A percentile compares a stretch with the other conserved stretches of the same genome.
Evolutionary conservation across 495 filamentous ascomycete species (phyloP).

Genomic region (Penicillium manginii): DNA sequence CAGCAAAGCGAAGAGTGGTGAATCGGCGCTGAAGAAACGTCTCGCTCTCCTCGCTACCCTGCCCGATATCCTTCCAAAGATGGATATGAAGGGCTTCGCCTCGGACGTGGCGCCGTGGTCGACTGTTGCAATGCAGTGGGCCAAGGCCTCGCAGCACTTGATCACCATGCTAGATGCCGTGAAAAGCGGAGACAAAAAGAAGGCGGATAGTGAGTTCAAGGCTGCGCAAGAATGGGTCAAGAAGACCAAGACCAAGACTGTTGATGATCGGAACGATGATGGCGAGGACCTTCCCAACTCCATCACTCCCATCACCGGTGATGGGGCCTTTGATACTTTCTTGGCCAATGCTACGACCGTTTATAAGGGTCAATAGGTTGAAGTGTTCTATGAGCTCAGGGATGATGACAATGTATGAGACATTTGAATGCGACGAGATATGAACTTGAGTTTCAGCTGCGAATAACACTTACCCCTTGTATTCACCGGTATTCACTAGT

Average conservation of each 20-base stretch:
- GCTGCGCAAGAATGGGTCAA: conserved; percentile 16
- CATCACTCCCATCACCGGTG: conserved; percentile 14
- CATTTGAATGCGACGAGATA: too few species aligned
- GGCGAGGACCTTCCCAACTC: conserved; percentile 18
- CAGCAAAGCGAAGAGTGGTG: neutral
- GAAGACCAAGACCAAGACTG: conserved; percentile 24
- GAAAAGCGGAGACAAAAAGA: conserved; percentile 7
- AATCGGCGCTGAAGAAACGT: conserved; percentile 2
- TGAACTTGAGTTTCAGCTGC: neutral
- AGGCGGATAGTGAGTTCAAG: conserved; percentile 16
- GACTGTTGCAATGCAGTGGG: conserved; percentile 19
- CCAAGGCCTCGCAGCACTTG: conserved; percentile 19
- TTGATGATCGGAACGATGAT: conserved; percentile 16
- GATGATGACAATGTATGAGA: neutral
- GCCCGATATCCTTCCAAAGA: conserved; percentile 12
- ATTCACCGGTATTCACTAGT: neutral
- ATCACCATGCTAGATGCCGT: conserved; percentile 19
- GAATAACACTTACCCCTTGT: neutral
- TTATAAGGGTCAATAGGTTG: conserved; percentile 14
- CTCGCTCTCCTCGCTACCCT: conserved; percentile 11
- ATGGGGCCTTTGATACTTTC: conserved; percentile 15
- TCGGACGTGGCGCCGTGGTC: conserved; percentile 20
- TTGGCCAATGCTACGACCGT: conserved; percentile 17
- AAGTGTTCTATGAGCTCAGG: neutral
- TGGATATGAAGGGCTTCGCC: conserved; percentile 20